These are phyloP conservation scores for Xerocomus nothofagi DNA, from an alignment of 1,284 basidiomycete genomes.

Conservation along the genomic window DNA sequence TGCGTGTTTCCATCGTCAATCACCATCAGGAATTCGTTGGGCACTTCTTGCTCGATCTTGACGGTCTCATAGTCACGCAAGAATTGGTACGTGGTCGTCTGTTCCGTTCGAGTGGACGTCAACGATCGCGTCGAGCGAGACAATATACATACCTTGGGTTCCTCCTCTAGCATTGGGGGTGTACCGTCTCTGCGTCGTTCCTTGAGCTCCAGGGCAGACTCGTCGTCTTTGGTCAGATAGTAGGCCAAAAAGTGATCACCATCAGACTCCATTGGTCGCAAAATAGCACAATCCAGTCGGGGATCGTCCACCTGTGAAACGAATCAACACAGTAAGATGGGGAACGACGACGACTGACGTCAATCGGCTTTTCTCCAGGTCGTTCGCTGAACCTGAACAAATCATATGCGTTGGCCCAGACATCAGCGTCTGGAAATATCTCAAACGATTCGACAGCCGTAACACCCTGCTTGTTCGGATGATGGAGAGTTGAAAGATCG, in stretches of 20 bases:
- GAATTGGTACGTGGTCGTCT: constrained; percentile 71
- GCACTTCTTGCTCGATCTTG: constrained; percentile 79
- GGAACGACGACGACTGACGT: constrained; percentile 46
- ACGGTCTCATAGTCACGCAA: constrained; percentile 82
- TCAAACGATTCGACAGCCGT: constrained; percentile 84
- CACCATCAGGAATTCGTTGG: constrained; percentile 81
- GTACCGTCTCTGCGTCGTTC: constrained; percentile 41
- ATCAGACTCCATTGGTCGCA: constrained; percentile 83
- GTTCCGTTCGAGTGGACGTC: not conserved
- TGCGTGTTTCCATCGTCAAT: constrained; percentile 59
- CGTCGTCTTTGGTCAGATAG: constrained; percentile 82
- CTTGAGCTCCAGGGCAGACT: constrained; percentile 61
- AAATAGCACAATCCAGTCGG: constrained; percentile 79
- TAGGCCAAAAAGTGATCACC: constrained; percentile 89
- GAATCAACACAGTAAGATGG: too few relatives aligned
- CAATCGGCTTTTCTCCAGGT: constrained; percentile 71
- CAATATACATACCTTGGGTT: constrained; percentile 41
- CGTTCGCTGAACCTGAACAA: constrained; percentile 87
- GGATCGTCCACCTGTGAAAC: constrained; percentile 70
- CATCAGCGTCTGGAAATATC: constrained; percentile 81
- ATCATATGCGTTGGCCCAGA: constrained; percentile 90
- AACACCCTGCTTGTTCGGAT: constrained; percentile 79
- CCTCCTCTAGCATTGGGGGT: constrained; percentile 49
- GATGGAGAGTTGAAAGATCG: constrained; percentile 58
- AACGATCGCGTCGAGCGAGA: not conserved